Percentiles rank a stretch among this genome's conserved stretches.
Conservation (phyloP, 164 flowering plant species). For the Dillenia turbinata region DNA sequence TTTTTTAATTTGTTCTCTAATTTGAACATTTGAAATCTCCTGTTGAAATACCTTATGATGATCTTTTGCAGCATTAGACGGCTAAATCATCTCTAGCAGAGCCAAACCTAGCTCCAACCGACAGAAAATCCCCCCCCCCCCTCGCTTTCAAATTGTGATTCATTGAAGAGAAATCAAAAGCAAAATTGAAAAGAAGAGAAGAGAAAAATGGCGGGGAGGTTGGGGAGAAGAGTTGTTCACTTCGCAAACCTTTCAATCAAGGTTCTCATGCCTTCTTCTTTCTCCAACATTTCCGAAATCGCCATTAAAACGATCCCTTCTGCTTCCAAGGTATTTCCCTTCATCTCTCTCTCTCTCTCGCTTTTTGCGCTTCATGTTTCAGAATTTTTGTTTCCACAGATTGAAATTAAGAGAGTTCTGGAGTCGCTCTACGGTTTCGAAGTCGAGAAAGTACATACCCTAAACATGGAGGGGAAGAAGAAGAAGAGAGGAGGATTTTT, state of each 20-base stretch:
- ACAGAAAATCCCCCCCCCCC: no score
- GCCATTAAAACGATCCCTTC: conserved; percentile 81
- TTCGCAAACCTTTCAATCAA: conserved; percentile 80
- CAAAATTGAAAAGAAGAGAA: background rate
- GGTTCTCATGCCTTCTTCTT: conserved; percentile 67
- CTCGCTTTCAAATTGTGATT: no score
- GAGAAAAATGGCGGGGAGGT: conserved; percentile 54
- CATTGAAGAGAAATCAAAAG: background rate
- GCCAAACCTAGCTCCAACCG: no score
- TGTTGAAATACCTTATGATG: no score
- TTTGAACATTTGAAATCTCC: no score
- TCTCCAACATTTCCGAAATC: conserved; percentile 60
- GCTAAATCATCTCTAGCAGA: no score
- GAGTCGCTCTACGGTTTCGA: conserved; percentile 82
- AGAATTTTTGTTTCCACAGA: conserved; percentile 18
- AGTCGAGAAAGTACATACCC: conserved; percentile 66
- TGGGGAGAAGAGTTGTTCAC: conserved; percentile 71
- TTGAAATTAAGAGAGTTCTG: conserved; percentile 81
- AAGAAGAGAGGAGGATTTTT: conserved; percentile 73
- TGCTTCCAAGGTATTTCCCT: conserved; percentile 53
- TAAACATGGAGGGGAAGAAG: conserved; percentile 92
- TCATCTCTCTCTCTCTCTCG: background rate
- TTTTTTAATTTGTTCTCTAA: no score
- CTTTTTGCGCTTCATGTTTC: background rate
- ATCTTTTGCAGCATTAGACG: no score